Evolutionary conservation across 2,329 filamentous ascomycete species (phyloP).

Genomic region (Paracamarosporium sp.): DNA sequence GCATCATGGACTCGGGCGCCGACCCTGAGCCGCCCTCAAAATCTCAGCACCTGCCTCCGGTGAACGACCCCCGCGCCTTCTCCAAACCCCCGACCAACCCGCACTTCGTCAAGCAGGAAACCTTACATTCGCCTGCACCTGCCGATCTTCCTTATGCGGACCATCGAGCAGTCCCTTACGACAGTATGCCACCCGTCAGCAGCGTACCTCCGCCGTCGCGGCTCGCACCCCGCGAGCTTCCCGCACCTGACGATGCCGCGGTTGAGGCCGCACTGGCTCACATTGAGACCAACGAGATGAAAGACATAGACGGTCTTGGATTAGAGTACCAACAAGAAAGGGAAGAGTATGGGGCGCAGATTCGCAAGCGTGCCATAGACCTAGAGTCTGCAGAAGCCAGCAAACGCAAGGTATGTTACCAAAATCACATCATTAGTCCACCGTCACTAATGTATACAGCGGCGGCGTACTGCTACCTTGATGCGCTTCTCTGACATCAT

Average conservation of each 20-base stretch:
- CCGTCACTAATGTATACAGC: conserved; percentile 51
- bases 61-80: conserved; percentile 22
- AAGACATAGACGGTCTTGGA: conserved; percentile 62
- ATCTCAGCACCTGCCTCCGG: conserved; percentile 48
- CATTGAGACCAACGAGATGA: conserved; percentile 63
- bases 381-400: conserved; percentile 67
- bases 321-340: conserved; percentile 60
- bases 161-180: conserved; percentile 24
- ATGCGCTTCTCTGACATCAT: conserved; percentile 66
- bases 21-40: conserved; percentile 65
- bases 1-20: conserved; percentile 85
- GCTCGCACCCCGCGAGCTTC: conserved; percentile 33
- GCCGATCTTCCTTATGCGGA: conserved; percentile 28
- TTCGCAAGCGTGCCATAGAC: conserved; percentile 72
- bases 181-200: conserved; percentile 29
- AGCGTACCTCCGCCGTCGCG: conserved; percentile 22
- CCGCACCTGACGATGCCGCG: conserved; percentile 63
- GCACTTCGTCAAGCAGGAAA: conserved; percentile 44
- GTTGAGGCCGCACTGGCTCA: conserved; percentile 70
- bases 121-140: conserved; percentile 36
- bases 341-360: conserved; percentile 60
- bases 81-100: conserved; percentile 29
- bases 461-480: conserved; percentile 64
- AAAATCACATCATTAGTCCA: not conserved
- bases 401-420: conserved; percentile 63